A percentile compares a stretch with the other conserved stretches of the same genome.
Conservation (phyloP, 2,329 filamentous ascomycete genomes). For the Stemphylium vesicarium region DNA sequence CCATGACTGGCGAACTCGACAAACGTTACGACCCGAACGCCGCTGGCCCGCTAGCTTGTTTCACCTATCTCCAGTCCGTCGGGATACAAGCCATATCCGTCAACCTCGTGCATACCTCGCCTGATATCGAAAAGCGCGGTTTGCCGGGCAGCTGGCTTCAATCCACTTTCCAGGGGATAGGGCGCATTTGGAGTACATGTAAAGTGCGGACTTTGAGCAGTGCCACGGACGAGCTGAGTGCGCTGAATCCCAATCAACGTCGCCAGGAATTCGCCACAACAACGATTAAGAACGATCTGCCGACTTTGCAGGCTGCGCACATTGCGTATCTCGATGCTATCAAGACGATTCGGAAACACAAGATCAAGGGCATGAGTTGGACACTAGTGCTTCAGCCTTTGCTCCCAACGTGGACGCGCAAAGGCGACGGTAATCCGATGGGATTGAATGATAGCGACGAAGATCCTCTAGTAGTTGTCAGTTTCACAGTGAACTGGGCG, state of each 20-base stretch:
- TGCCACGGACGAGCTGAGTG: constrained; percentile 45
- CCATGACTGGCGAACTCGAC: constrained; percentile 4
- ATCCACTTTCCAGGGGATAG: constrained; percentile 39
- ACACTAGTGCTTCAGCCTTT: constrained; percentile 37
- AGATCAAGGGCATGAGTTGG: constrained; percentile 41
- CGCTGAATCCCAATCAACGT: constrained; percentile 14
- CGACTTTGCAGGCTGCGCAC: constrained; percentile 38
- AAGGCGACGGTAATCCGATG: constrained; percentile 20
- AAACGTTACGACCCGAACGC: constrained; percentile 47
- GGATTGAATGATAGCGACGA: constrained; percentile 17
- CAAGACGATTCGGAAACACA: constrained; percentile 23
- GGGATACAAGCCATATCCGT: constrained; percentile 56
- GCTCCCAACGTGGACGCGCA: constrained; percentile 21
- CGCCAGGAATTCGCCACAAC: constrained; percentile 45
- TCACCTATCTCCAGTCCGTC: constrained; percentile 65
- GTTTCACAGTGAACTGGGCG: constrained; percentile 46
- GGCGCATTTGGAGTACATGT: constrained; percentile 46
- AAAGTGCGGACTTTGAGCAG: constrained; percentile 39
- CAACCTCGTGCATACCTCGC: constrained; percentile 52
- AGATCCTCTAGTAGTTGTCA: constrained; percentile 42
- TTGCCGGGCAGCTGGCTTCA: constrained; percentile 45
- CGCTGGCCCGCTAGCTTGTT: constrained; percentile 60
- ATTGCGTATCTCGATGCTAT: constrained; percentile 37
- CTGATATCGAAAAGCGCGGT: constrained; percentile 20
- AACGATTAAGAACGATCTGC: constrained; percentile 46